Evolutionary conservation across 2,329 filamentous ascomycete species (phyloP).

Genomic region (Pseudogymnoascus sp.): DNA sequence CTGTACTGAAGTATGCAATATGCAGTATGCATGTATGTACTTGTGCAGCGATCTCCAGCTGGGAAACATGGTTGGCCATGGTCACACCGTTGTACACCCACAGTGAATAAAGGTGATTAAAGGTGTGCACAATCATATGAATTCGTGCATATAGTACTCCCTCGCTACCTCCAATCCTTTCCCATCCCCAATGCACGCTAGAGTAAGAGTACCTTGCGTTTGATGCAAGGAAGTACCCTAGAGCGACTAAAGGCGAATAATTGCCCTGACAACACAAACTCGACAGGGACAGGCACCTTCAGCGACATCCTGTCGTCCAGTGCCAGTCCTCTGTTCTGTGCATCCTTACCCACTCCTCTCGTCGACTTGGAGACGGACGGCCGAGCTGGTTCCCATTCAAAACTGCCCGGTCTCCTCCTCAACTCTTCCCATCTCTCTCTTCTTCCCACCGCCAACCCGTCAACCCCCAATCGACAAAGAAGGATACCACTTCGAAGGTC

Average conservation of each 20-base stretch:
- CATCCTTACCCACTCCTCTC: conserved; percentile 7
- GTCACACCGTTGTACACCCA: background rate
- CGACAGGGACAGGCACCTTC: conserved; percentile 3
- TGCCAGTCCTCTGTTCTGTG: background rate
- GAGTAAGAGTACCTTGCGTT: background rate
- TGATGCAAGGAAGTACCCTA: conserved; percentile 4
- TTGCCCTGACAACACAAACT: conserved; percentile 8
- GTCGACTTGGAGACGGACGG: conserved; percentile 6
- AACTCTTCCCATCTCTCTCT: background rate
- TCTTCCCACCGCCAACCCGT: background rate
- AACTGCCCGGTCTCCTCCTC: background rate
- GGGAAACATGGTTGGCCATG: background rate
- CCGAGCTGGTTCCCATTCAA: conserved; percentile 5
- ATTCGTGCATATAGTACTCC: background rate
- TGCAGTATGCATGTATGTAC: background rate
- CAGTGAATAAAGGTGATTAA: background rate
- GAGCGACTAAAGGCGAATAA: background rate
- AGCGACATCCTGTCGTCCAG: background rate
- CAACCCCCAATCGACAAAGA: background rate
- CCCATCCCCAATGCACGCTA: conserved; percentile 3
- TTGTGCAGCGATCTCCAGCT: background rate
- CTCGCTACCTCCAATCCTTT: background rate
- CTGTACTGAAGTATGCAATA: background rate
- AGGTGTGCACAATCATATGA: background rate
- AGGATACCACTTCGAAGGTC: conserved; percentile 8